A percentile compares a stretch with the other conserved stretches of the same genome.
phyloP scores from a whole-genome alignment of 148 eudicot genomes.

The Limonium bicolor region DNA sequence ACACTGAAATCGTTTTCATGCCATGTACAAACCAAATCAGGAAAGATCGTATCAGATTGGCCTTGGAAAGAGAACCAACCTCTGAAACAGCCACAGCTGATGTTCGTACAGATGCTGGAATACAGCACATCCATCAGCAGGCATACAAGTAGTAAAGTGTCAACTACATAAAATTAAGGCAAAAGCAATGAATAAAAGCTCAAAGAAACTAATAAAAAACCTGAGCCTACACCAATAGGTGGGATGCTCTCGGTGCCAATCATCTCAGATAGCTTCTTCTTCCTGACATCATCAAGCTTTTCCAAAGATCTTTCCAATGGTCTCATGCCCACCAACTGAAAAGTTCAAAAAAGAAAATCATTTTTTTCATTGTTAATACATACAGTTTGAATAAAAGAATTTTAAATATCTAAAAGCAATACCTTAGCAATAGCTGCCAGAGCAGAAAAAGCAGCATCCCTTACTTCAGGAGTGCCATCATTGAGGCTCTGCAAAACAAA shows the following conservation, averaged over 20 bases:
- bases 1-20: no score
- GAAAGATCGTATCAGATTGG: no score
- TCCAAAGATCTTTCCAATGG: slow-evolving; percentile 95
- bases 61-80: slow-evolving; percentile 32
- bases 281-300: slow-evolving; percentile 92
- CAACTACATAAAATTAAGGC: background rate
- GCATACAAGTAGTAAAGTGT: background rate
- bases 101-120: slow-evolving; percentile 35
- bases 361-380: background rate
- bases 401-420: background rate
- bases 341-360: no score
- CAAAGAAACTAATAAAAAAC: slow-evolving; percentile 18
- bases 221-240: slow-evolving; percentile 37
- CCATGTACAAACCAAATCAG: no score
- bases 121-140: no score
- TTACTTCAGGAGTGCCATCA: slow-evolving; percentile 98
- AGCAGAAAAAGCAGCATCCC: slow-evolving; percentile 97
- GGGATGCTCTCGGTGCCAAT: slow-evolving; percentile 63
- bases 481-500: slow-evolving; percentile 50
- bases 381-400: background rate
- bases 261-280: slow-evolving; percentile 92
- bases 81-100: slow-evolving; percentile 44
- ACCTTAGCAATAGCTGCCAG: slow-evolving; percentile 95
- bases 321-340: slow-evolving; percentile 93
- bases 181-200: background rate